phyloP scores from a whole-genome alignment of 2,329 filamentous ascomycete species.

The Diaporthe amygdali region DNA sequence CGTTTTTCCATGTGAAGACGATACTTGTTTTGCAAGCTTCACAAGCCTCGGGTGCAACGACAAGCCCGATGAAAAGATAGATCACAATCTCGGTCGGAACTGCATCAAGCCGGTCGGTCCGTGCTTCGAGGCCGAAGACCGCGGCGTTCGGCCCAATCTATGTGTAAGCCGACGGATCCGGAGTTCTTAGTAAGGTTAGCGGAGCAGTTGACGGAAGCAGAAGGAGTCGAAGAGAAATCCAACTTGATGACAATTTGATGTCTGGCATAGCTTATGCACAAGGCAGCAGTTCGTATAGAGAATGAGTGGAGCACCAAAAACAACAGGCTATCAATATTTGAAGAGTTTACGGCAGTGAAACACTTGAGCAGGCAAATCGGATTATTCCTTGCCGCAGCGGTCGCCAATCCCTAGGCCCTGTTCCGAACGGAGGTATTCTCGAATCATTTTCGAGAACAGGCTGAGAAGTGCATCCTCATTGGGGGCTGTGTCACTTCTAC shows the following conservation, averaged over 20 bases:
- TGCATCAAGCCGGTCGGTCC: not conserved
- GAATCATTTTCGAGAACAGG: not conserved
- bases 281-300: too few species aligned
- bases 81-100: not conserved
- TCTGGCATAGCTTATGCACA: not conserved
- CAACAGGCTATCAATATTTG: too few species aligned
- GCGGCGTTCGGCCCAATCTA: not conserved
- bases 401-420: not conserved
- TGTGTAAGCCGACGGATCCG: not conserved
- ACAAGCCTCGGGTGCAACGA: not conserved
- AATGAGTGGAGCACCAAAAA: too few species aligned
- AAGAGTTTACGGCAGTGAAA: not conserved
- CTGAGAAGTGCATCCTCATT: not conserved
- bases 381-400: not conserved
- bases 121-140: not conserved
- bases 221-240: not conserved
- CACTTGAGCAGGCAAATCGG: not conserved
- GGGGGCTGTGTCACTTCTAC: conserved; percentile 1
- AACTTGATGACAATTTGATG: not conserved
- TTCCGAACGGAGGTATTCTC: not conserved
- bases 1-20: not conserved
- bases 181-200: not conserved
- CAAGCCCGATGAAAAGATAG: not conserved
- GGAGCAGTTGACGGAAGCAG: not conserved
- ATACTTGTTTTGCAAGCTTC: not conserved